These are phyloP conservation scores for Rhodamnia rubescens DNA, from an alignment of 345 rosid species.

Conservation along the genomic window DNA sequence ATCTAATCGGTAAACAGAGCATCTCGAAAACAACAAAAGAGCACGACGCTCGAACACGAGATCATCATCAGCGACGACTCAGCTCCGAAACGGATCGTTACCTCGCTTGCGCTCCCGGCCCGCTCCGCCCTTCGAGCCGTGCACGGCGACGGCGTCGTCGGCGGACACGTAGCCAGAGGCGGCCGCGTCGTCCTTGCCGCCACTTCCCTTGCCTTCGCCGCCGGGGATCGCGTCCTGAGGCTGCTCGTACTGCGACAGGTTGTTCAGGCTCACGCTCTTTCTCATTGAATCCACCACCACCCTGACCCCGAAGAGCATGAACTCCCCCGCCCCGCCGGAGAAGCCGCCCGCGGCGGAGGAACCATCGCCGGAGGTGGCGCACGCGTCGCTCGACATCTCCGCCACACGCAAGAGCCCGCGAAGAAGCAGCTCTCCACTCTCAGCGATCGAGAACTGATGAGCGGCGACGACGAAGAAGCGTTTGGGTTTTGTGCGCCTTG, in stretches of 20 bases:
- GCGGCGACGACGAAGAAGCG: not conserved
- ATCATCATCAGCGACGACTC: not conserved
- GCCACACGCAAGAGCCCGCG: not conserved
- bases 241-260: constrained; percentile 11
- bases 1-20: not conserved
- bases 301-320: constrained; percentile 15
- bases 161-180: constrained; percentile 9
- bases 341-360: not conserved
- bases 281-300: constrained; percentile 14
- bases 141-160: constrained; percentile 1
- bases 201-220: not conserved
- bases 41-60: not conserved
- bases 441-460: not conserved
- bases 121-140: not conserved
- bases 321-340: not conserved
- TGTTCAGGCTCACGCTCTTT: constrained; percentile 11
- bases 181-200: not conserved
- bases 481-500: not conserved
- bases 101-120: constrained; percentile 13
- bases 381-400: not conserved
- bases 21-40: not conserved
- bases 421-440: too few species aligned
- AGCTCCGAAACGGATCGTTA: not conserved
- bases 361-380: not conserved
- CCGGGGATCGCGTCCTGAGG: not conserved